These are phyloP conservation scores for Rhinocladiella similis DNA, from an alignment of 2,329 filamentous ascomycete species.

Conservation along the genomic window DNA sequence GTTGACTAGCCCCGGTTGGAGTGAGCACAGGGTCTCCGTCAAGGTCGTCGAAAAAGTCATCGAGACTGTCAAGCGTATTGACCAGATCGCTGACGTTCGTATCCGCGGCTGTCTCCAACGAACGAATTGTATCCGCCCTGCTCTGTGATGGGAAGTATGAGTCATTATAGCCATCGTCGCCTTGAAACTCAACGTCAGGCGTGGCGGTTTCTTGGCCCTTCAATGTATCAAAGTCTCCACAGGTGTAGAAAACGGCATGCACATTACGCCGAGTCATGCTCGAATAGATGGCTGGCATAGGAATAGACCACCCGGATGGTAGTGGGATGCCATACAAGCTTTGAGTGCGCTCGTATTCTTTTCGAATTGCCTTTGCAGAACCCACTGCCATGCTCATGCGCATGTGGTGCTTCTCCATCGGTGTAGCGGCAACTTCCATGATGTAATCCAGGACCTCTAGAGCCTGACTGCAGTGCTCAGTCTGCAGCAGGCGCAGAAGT, in stretches of 20 bases:
- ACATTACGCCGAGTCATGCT: slow-evolving; percentile 86
- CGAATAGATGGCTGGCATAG: slow-evolving; percentile 86
- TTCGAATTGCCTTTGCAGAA: slow-evolving; percentile 80
- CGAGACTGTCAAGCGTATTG: slow-evolving; percentile 72
- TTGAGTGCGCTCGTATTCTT: slow-evolving; percentile 92
- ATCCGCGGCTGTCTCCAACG: slow-evolving; percentile 65
- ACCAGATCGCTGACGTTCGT: slow-evolving; percentile 80
- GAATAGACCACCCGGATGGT: slow-evolving; percentile 93
- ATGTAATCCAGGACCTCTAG: slow-evolving; percentile 90
- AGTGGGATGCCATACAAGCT: slow-evolving; percentile 97
- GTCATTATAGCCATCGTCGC: slow-evolving; percentile 81
- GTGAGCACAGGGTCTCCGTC: slow-evolving; percentile 41
- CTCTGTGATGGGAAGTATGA: slow-evolving; percentile 70
- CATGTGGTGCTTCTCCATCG: slow-evolving; percentile 90
- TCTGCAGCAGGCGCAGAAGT: slow-evolving; percentile 82
- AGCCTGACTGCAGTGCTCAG: slow-evolving; percentile 89
- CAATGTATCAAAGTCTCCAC: slow-evolving; percentile 65
- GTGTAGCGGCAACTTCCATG: slow-evolving; percentile 87
- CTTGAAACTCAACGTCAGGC: slow-evolving; percentile 87
- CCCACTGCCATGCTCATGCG: slow-evolving; percentile 97
- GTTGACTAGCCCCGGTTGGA: slow-evolving; percentile 38
- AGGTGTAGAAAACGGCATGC: slow-evolving; percentile 94
- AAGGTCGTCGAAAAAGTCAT: slow-evolving; percentile 79
- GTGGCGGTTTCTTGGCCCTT: slow-evolving; percentile 67
- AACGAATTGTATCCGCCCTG: slow-evolving; percentile 88